Evolutionary conservation across 148 eudicot genomes (phyloP).

Genomic region (Rhododendron vialii): DNA sequence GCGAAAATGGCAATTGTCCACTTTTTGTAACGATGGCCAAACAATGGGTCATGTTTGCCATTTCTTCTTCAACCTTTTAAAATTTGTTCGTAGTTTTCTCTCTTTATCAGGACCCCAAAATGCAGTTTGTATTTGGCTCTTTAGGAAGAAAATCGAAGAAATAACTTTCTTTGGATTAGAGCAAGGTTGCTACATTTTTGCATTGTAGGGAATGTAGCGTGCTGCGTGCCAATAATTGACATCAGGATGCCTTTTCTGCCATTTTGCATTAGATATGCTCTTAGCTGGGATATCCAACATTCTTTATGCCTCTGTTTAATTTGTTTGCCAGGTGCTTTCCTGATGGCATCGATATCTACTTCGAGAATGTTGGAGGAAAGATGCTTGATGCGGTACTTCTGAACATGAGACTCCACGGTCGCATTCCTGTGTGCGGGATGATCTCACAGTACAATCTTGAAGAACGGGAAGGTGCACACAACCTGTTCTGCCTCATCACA

Average conservation of each 20-base stretch:
- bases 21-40: no score
- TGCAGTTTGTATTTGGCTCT: neutral
- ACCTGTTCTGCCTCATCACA: neutral
- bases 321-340: neutral
- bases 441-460: neutral
- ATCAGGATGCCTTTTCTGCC: neutral
- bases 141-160: neutral
- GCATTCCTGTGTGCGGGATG: neutral
- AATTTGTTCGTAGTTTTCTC: neutral
- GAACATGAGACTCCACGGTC: conserved; percentile 1
- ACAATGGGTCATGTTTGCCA: no score
- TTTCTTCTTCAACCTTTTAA: no score
- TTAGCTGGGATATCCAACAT: neutral
- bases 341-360: neutral
- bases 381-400: neutral
- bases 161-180: neutral
- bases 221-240: no score
- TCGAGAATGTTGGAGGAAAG: neutral
- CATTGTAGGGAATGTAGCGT: no score
- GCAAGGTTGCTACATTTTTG: neutral
- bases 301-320: neutral
- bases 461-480: neutral
- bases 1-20: no score
- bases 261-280: no score
- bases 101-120: neutral